Percentiles rank a stretch among this genome's conserved stretches.
Evolutionary conservation across 2,329 filamentous ascomycete genomes (phyloP).

Genomic region (Rasamsonia emersonii): DNA sequence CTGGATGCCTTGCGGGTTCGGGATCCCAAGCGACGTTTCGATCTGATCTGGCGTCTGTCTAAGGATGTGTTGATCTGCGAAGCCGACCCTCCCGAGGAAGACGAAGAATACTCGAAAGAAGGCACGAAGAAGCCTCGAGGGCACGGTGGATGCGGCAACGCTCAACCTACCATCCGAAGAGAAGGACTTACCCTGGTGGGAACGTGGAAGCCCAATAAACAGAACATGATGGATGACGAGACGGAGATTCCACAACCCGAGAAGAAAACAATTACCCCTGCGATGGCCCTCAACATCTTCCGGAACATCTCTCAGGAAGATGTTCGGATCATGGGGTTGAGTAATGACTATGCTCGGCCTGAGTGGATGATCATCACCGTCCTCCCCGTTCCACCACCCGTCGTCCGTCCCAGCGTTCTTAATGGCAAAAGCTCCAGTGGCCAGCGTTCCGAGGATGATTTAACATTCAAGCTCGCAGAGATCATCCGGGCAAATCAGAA

Average conservation of each 20-base stretch:
- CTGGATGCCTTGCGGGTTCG: slow-evolving; percentile 70
- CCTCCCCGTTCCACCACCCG: slow-evolving; percentile 87
- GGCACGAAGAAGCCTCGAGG: slow-evolving; percentile 43
- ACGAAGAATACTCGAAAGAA: slow-evolving; percentile 62
- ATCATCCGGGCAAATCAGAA: slow-evolving; percentile 97
- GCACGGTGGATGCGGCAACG: slow-evolving; percentile 91
- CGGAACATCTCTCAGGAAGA: slow-evolving; percentile 75
- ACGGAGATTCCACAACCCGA: slow-evolving; percentile 59
- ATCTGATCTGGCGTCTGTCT: slow-evolving; percentile 83
- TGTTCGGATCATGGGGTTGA: slow-evolving; percentile 79
- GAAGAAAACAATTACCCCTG: slow-evolving; percentile 72
- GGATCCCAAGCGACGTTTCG: slow-evolving; percentile 91
- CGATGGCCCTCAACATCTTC: slow-evolving; percentile 78
- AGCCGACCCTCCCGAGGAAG: slow-evolving; percentile 62
- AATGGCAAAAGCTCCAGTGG: slow-evolving; percentile 91
- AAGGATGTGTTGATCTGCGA: slow-evolving; percentile 83
- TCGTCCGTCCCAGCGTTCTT: slow-evolving; percentile 92
- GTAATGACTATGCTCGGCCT: slow-evolving; percentile 86
- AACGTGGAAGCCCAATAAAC: slow-evolving; percentile 60
- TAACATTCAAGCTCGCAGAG: slow-evolving; percentile 98
- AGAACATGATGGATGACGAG: slow-evolving; percentile 61
- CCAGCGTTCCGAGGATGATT: slow-evolving; percentile 91
- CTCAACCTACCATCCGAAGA: slow-evolving; percentile 79
- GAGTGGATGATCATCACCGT: slow-evolving; percentile 99
- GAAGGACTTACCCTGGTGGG: slow-evolving; percentile 74